Evolutionary conservation across 2,329 filamentous ascomycete species (phyloP).

Genomic region (Tolypocladium inflatum): DNA sequence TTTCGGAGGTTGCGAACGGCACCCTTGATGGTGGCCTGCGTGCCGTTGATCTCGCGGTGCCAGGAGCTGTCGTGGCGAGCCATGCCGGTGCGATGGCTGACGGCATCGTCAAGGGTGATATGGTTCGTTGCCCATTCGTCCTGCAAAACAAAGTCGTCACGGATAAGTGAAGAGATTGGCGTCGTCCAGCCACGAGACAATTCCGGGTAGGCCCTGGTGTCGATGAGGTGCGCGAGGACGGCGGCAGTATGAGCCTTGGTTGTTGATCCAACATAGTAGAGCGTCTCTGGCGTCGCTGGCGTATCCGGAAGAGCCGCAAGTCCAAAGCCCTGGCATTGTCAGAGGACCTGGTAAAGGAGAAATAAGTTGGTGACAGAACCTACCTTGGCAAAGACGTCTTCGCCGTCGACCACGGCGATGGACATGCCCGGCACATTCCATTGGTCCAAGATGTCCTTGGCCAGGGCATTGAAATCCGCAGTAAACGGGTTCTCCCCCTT

Average conservation of each 20-base stretch:
- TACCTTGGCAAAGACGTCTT: constrained; percentile 15
- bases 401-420: constrained; percentile 17
- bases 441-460: constrained; percentile 8
- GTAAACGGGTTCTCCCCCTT: constrained; percentile 5
- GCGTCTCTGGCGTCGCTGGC: constrained; percentile 33
- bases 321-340: constrained; percentile 15
- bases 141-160: neutral
- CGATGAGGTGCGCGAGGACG: constrained; percentile 37
- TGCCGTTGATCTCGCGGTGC: constrained; percentile 17
- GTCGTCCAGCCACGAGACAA: constrained; percentile 33
- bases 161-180: constrained; percentile 28
- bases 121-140: constrained; percentile 13
- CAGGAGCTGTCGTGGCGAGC: constrained; percentile 26
- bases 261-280: constrained; percentile 46
- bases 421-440: constrained; percentile 19
- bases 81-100: constrained; percentile 18
- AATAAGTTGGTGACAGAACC: neutral
- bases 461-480: constrained; percentile 7
- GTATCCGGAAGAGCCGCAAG: constrained; percentile 23
- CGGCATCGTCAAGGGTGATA: constrained; percentile 28
- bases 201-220: constrained; percentile 24
- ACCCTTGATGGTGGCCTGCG: constrained; percentile 19
- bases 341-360: neutral
- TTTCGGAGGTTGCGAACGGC: constrained; percentile 30
- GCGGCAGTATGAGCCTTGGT: constrained; percentile 47